A percentile compares a stretch with the other conserved stretches of the same genome.
phyloP scores from a whole-genome alignment of 371 early-diverging fungal species.

The Mucor indicus region DNA sequence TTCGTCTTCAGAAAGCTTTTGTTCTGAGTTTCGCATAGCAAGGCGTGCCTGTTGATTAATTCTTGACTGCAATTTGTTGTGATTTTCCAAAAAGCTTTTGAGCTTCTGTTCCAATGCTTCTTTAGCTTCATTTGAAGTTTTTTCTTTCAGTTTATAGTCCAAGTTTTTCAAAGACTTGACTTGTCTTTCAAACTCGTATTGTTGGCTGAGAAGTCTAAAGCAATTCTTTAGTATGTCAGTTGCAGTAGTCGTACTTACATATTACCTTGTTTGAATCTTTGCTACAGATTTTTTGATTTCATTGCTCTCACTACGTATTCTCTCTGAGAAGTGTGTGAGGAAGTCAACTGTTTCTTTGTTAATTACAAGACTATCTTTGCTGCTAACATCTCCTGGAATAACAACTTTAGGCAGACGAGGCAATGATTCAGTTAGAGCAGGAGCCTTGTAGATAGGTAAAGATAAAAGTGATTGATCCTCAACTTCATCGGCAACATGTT shows the following conservation, averaged over 20 bases:
- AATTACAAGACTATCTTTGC: conserved; percentile 37
- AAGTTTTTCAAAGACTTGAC: conserved; percentile 12
- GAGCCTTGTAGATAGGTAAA: conserved; percentile 26
- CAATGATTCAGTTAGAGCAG: conserved; percentile 17
- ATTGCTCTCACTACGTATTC: conserved; percentile 20
- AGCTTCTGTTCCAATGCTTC: conserved; percentile 7
- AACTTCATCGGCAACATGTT: background rate
- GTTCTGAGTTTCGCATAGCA: conserved; percentile 14
- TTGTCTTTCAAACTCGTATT: conserved; percentile 28
- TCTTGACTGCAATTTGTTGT: conserved; percentile 15
- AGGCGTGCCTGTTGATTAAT: conserved; percentile 15
- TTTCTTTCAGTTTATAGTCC: conserved; percentile 9
- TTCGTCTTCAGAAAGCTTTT: conserved; percentile 19
- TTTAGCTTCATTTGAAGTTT: conserved; percentile 8
- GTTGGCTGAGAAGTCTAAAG: conserved; percentile 15
- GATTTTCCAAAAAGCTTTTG: conserved; percentile 9
- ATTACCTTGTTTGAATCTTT: conserved; percentile 16
- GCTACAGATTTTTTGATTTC: conserved; percentile 16
- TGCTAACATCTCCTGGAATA: conserved; percentile 25
- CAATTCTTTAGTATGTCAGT: background rate
- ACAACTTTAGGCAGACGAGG: conserved; percentile 31
- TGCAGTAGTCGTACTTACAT: background rate
- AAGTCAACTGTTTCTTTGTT: conserved; percentile 40
- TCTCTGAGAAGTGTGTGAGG: conserved; percentile 25
- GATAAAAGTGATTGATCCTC: conserved; percentile 21